These are phyloP conservation scores for Blastocladiella britannica DNA, from an alignment of 192 early-diverging fungal species.

Conservation along the genomic window DNA sequence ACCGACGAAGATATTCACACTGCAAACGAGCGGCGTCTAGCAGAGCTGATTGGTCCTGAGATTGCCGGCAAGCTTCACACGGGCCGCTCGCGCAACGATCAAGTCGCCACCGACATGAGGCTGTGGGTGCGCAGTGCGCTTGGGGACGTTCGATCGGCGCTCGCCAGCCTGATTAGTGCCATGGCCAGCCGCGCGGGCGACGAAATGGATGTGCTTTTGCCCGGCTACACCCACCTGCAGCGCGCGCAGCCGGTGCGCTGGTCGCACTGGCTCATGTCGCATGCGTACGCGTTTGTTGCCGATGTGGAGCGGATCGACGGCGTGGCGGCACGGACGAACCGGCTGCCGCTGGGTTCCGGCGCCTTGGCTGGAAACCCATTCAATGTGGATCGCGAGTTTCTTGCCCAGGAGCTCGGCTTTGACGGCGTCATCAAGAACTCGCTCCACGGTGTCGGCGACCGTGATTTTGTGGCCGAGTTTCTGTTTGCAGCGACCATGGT, in stretches of 20 bases:
- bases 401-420: constrained; percentile 80
- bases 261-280: constrained; percentile 73
- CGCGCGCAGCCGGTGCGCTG: constrained; percentile 95
- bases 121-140: constrained; percentile 50
- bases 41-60: constrained; percentile 62
- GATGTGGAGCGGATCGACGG: constrained; percentile 69
- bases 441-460: constrained; percentile 75
- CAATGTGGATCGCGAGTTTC: constrained; percentile 73
- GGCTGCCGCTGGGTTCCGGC: constrained; percentile 74
- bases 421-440: constrained; percentile 63
- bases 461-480: constrained; percentile 96
- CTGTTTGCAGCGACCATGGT: constrained; percentile 79
- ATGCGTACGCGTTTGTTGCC: constrained; percentile 77
- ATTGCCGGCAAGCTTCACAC: constrained; percentile 96
- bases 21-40: constrained; percentile 86
- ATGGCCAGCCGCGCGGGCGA: constrained; percentile 55
- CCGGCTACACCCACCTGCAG: constrained; percentile 98
- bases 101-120: constrained; percentile 94
- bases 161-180: constrained; percentile 45
- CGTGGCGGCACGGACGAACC: constrained; percentile 58
- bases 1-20: constrained; percentile 98
- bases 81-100: constrained; percentile 86
- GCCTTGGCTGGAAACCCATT: constrained; percentile 96
- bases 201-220: constrained; percentile 92
- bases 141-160: constrained; percentile 44